These are phyloP conservation scores for Chalciporus piperatus DNA, from an alignment of 768 basidiomycete species.

Conservation along the genomic window DNA sequence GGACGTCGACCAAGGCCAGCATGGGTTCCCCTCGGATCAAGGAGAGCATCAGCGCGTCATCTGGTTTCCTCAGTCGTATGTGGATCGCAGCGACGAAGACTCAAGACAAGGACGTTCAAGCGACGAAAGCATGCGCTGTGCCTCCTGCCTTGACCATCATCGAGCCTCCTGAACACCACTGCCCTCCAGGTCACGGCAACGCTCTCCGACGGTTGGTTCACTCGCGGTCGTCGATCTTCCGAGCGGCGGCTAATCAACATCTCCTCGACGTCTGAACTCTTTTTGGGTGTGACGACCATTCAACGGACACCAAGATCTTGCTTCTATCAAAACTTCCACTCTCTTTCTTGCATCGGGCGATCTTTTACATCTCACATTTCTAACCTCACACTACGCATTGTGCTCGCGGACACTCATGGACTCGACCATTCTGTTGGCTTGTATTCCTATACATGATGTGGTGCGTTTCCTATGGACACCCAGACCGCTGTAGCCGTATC, in stretches of 20 bases:
- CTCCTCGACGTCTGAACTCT: conserved; percentile 26
- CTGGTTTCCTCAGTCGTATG: conserved; percentile 66
- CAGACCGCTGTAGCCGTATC: conserved; percentile 26
- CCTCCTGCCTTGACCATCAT: conserved; percentile 23
- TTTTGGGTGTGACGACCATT: conserved; percentile 7
- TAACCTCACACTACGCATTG: conserved; percentile 17
- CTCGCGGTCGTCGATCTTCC: conserved; percentile 45
- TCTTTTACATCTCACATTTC: conserved; percentile 27
- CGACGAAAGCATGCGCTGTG: conserved; percentile 6
- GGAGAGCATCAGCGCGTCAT: conserved; percentile 39
- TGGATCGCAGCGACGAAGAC: conserved; percentile 61
- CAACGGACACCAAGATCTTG: conserved; percentile 22
- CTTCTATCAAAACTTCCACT: conserved; percentile 20
- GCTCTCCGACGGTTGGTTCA: conserved; percentile 43
- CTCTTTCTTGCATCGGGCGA: conserved; percentile 18
- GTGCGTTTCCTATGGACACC: conserved; percentile 26
- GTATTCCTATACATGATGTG: conserved; percentile 7
- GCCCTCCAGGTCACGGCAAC: conserved; percentile 28
- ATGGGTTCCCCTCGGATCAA: conserved; percentile 24
- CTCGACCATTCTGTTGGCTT: conserved; percentile 4
- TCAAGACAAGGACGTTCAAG: conserved; percentile 27
- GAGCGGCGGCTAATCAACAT: conserved; percentile 26
- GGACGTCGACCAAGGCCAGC: conserved; percentile 15
- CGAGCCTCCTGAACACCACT: conserved; percentile 26
- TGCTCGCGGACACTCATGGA: conserved; percentile 23